Base-by-base conservation (phyloP, 1,139 yeast species). In the Debaryomyces sp. region DNA sequence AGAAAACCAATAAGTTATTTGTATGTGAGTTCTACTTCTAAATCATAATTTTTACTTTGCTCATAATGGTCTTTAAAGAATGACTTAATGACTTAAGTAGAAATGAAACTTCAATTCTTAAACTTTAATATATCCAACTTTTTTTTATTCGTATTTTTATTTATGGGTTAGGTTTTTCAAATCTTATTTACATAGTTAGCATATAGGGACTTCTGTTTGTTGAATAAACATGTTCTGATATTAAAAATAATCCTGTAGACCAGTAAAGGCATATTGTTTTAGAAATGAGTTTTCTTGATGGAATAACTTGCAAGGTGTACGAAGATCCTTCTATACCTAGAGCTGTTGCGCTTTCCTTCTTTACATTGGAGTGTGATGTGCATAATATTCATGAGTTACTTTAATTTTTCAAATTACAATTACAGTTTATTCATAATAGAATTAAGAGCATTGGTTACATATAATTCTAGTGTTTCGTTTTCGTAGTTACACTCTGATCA, bases 1-100 rank as follows among this genome's bases (percentile, higher is more conserved):
- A 66, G 98, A 92, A 82, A 92, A 94, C 94, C 84, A 87, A 75
- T 91, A 87, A 48, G 44, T 46, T 47, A 40, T 23, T 43, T 44
- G 37, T 35, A 45, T 34, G 39, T 38, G 39, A 34, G 33, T 21
- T 41, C 27, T 12, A 13, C 21, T 37, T 27, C 35, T 34, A 45
- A 37, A 23, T 37, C 41, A 37, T 37, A 12, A 18, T 22, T 41
- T 41, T 30, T 32, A 35, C 24, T 37, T 42, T 30, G 47, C 47
- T 57, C 59, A 51, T 48, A 50, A 63, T 66, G 70, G 71, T 67
- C 71, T 44, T 46, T 46, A 26, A 43, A 54, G 72, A 68, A 68
- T 63, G 73, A 64, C 72, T 65, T 58, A 56, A 56, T 56, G 43
- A 41, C 43, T 22, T 13, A 13, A 42, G 43, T 13, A 15, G 18